Conservation (phyloP, 257 asterid species). For the Nicotiana attenuata region DNA sequence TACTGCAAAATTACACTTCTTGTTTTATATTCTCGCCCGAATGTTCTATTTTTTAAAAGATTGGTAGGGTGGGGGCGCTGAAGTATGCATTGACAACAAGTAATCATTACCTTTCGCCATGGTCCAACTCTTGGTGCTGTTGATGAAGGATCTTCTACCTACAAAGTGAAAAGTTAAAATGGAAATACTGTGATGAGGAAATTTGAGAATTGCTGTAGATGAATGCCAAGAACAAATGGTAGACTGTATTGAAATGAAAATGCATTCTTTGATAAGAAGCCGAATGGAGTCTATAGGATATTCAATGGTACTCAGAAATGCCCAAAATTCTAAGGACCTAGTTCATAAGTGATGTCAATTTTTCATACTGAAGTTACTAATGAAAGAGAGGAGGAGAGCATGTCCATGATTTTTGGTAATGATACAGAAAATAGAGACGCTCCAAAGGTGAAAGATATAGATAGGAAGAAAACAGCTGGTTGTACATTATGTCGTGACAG, state of each 20-base stretch:
- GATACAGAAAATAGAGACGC: background rate
- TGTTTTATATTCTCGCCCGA: background rate
- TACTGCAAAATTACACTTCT: background rate
- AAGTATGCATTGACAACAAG: background rate
- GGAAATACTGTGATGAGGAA: background rate
- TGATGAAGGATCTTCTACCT: slow-evolving; percentile 76
- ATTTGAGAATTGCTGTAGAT: background rate
- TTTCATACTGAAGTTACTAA: background rate
- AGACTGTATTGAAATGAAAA: background rate
- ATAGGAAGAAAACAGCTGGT: background rate
- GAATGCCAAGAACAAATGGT: background rate
- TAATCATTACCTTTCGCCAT: slow-evolving; percentile 78
- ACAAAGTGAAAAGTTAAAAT: slow-evolving; percentile 3
- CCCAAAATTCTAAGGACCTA: background rate
- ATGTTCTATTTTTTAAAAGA: background rate
- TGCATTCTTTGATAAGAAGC: background rate
- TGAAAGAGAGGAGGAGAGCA: background rate
- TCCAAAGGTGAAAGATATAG: background rate
- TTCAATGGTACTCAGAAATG: background rate
- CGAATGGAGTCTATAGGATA: background rate
- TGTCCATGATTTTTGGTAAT: background rate
- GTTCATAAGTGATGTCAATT: background rate
- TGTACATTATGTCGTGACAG: background rate
- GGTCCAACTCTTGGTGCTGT: slow-evolving; percentile 81
- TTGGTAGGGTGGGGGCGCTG: background rate